Evolutionary conservation across 2,329 filamentous ascomycete genomes (phyloP).

Genomic region (Cladophialophora bantiana): DNA sequence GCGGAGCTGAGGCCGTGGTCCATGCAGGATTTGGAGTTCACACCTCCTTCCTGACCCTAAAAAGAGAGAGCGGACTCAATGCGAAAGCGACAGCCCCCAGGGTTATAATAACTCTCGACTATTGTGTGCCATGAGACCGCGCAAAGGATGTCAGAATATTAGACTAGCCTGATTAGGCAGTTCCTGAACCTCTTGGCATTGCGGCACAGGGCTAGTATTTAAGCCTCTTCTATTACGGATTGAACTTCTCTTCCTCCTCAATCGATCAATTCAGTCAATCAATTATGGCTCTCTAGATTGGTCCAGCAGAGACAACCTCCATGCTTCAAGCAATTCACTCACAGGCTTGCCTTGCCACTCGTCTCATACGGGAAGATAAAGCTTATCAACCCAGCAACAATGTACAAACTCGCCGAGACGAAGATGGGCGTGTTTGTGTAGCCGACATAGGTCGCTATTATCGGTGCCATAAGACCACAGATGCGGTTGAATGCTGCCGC

Average conservation of each 20-base stretch:
- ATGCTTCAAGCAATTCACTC: neutral
- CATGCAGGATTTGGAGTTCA: conserved; percentile 31
- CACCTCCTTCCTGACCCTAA: neutral
- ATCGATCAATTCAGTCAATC: no score
- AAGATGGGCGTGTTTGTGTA: conserved; percentile 45
- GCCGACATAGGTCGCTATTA: conserved; percentile 49
- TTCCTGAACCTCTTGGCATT: no score
- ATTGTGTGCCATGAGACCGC: neutral
- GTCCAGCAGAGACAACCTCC: neutral
- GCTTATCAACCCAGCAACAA: conserved; percentile 33
- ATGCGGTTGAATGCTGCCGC: conserved; percentile 73
- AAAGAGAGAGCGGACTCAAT: neutral
- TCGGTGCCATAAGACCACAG: conserved; percentile 75
- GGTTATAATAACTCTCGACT: conserved; percentile 1
- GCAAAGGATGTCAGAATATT: neutral
- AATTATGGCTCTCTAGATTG: no score
- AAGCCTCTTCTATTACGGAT: no score
- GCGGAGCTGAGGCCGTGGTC: conserved; percentile 31
- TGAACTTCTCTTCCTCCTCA: no score
- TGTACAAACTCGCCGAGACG: conserved; percentile 48
- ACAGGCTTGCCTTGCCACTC: conserved; percentile 32
- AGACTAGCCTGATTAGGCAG: no score
- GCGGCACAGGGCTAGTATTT: no score
- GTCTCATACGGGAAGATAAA: conserved; percentile 31
- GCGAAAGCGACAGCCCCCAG: neutral